Conservation (phyloP, 805 yeast genomes). For the Blastobotrys muscicola region DNA sequence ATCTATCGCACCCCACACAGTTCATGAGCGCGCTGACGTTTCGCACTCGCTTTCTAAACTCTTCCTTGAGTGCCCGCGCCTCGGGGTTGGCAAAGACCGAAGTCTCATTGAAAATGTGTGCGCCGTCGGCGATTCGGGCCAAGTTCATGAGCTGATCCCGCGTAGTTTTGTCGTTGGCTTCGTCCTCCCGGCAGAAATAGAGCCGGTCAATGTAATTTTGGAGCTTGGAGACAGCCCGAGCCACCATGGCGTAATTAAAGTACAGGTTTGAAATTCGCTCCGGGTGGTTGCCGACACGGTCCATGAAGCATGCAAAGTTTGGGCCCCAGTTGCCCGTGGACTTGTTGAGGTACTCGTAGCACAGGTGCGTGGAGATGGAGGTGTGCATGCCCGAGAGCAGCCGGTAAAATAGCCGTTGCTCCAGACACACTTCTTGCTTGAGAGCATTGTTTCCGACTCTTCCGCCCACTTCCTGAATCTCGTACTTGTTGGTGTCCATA, state of each 20-base stretch:
- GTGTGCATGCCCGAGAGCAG: conserved; percentile 91
- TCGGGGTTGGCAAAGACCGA: conserved; percentile 34
- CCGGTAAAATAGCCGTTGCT: conserved; percentile 81
- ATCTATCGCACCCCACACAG: conserved; percentile 97
- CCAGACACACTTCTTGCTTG: conserved; percentile 56
- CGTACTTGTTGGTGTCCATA: conserved; percentile 16
- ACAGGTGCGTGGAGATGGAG: conserved; percentile 84
- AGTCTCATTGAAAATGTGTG: conserved; percentile 41
- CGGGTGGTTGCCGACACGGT: conserved; percentile 80
- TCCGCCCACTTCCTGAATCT: conserved; percentile 21
- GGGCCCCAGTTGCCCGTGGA: conserved; percentile 78
- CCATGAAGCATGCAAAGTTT: conserved; percentile 70
- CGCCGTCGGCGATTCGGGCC: conserved; percentile 21
- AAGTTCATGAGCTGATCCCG: conserved; percentile 35
- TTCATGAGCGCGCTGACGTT: conserved; percentile 93
- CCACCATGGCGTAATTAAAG: conserved; percentile 82
- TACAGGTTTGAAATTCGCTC: conserved; percentile 86
- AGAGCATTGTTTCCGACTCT: conserved; percentile 22
- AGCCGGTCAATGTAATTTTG: conserved; percentile 42
- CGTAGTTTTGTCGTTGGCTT: conserved; percentile 36
- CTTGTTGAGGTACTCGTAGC: conserved; percentile 69
- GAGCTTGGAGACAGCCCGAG: conserved; percentile 69
- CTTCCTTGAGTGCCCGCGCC: conserved; percentile 56
- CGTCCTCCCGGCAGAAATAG: conserved; percentile 37
- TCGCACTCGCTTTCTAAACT: conserved; percentile 74